Evolutionary conservation across 371 early-diverging fungal species (phyloP), one percentile per base, ranked within the genome.

Genomic region (Umbelopsis sp.): DNA sequence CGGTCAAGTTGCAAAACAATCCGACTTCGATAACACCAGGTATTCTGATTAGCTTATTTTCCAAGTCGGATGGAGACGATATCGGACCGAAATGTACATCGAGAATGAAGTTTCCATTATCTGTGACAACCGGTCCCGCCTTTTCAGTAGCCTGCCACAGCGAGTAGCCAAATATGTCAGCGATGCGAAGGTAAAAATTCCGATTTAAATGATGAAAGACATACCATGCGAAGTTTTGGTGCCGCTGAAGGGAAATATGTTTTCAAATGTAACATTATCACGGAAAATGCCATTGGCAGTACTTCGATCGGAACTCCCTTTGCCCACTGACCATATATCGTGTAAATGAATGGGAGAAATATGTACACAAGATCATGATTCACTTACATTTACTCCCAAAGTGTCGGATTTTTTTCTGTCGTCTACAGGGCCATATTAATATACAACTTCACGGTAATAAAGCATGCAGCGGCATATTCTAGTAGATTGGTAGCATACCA

Each of bases 111-210:
- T 95, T 96, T n/a, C 96, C 96, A 70, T 94, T 94, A 76, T 97
- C 97, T 8, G 96, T 96, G 1, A 97, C 93, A 24, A 95, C 93
- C 0, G 97, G 97, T 7, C 97, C 97, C 0, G 97, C 97, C 79
- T 97, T 97, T 41, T 87, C 82, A 18, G 86, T 82, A 3, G 91
- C 57, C 57, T 57, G 57, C 0, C 22, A 12, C 11, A 22, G 57
- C 5, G 35, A 18, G 32, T 8, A 35, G 12, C 18, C 12, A 29
- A 0, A 29, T 4, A 4, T 29, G 29, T 29, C 29, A 29, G 29
- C 0, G 29, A 29, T 29, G 29, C 29, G 29, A 29, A 1, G 29
- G 29, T 29, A 29, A 29, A 29, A 29, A 29, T 29, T 29, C 29
- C 29, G 29, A 29, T 3, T 29, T 29, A 29, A 51, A 50, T 50